Evolutionary conservation across 1,284 basidiomycete genomes (phyloP).

Genomic region (Athelia sp.): DNA sequence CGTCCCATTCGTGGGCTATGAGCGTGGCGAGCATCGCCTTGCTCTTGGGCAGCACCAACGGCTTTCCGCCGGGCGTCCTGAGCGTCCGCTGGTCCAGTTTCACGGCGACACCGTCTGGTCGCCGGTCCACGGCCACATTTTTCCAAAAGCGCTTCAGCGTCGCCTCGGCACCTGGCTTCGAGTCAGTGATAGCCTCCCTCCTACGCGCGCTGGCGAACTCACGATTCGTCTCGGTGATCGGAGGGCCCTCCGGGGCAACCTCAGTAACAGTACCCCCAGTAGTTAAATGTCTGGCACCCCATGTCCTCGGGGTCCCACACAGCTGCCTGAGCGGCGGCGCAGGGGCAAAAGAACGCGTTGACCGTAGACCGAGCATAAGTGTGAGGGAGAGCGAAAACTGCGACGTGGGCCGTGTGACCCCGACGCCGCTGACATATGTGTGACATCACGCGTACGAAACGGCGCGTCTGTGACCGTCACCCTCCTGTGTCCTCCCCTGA

Average conservation of each 20-base stretch:
- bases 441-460: background rate
- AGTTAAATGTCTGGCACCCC: background rate
- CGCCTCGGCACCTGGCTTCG: conserved; percentile 71
- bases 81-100: conserved; percentile 83
- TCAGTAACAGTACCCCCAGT: conserved; percentile 1
- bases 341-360: background rate
- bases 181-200: too few species aligned
- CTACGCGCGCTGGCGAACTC: conserved; percentile 14
- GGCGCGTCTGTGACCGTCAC: too few species aligned
- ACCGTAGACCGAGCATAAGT: background rate
- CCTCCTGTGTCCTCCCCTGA: too few species aligned
- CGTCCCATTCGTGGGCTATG: conserved; percentile 95
- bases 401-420: background rate
- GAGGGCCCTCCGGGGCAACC: conserved; percentile 30
- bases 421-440: too few species aligned
- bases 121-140: conserved; percentile 66
- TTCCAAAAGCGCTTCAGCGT: conserved; percentile 92
- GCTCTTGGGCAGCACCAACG: conserved; percentile 66
- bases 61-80: conserved; percentile 82
- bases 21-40: conserved; percentile 77
- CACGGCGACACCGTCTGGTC: conserved; percentile 57
- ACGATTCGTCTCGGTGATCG: conserved; percentile 57
- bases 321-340: background rate
- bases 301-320: background rate
- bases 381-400: background rate